phyloP scores from a whole-genome alignment of 169 alveolate species.

The Eimeria acervulina region DNA sequence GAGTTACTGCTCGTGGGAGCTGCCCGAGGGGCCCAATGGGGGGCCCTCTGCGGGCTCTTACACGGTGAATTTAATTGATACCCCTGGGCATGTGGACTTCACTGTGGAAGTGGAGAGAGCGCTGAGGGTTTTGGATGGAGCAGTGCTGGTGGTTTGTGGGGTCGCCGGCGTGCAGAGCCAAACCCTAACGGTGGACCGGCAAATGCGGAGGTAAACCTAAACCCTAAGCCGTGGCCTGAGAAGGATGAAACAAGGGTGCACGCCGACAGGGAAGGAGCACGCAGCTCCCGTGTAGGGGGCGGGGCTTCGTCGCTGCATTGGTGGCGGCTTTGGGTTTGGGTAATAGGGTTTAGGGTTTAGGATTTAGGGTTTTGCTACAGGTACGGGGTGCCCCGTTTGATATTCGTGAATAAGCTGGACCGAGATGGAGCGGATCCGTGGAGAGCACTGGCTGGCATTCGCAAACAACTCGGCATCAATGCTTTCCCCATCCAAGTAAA shows the following conservation, averaged over 20 bases:
- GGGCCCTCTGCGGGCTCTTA: conserved; percentile 59
- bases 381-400: conserved; percentile 96
- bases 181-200: conserved; percentile 98
- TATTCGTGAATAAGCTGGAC: conserved; percentile 97
- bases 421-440: conserved; percentile 98
- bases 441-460: conserved; percentile 91
- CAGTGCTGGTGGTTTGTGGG: conserved; percentile 96
- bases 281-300: not conserved
- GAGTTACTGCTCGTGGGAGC: conserved; percentile 95
- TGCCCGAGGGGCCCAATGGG: conserved; percentile 23
- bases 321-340: not conserved
- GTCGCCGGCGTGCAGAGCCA: conserved; percentile 98
- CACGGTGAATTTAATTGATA: conserved; percentile 97
- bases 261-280: not conserved
- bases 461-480: conserved; percentile 93
- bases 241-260: not conserved
- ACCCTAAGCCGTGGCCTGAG: not conserved
- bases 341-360: not conserved
- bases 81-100: conserved; percentile 99
- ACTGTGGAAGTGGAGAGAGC: conserved; percentile 98
- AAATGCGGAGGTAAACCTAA: conserved; percentile 94
- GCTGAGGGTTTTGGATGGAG: conserved; percentile 98
- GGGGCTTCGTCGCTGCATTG: not conserved
- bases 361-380: not conserved
- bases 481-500: conserved; percentile 90